phyloP scores from a whole-genome alignment of 441 rosid genomes.

The Euphorbia corollata region DNA sequence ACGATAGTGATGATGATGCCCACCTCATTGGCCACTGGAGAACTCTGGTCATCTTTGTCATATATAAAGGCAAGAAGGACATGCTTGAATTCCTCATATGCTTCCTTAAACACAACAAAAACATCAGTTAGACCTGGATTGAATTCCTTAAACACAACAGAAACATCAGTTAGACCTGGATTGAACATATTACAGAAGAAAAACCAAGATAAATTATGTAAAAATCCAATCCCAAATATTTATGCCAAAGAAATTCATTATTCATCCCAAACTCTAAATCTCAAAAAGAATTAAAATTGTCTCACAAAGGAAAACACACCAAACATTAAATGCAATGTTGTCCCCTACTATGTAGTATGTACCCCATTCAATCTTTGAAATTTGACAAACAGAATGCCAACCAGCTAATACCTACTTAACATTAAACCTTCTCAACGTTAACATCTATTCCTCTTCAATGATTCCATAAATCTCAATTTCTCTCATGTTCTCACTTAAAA shows the following conservation, averaged over 20 bases:
- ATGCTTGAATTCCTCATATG: conserved; percentile 96
- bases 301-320: not conserved
- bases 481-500: too few relatives aligned
- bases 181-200: not conserved
- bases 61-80: conserved; percentile 84
- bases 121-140: conserved; percentile 30
- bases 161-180: conserved; percentile 25
- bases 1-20: conserved; percentile 7
- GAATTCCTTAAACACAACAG: conserved; percentile 69
- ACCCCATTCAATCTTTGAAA: too few relatives aligned
- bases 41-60: conserved; percentile 64
- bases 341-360: too few relatives aligned
- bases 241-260: not conserved
- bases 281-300: not conserved
- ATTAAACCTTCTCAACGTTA: too few relatives aligned
- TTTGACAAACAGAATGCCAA: too few relatives aligned
- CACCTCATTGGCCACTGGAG: conserved; percentile 93
- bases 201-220: not conserved
- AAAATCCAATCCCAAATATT: not conserved
- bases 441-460: too few relatives aligned
- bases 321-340: not conserved
- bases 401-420: too few relatives aligned
- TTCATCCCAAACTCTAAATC: not conserved
- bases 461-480: too few relatives aligned
- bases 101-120: conserved; percentile 68